Evolutionary conservation across 805 yeast species (phyloP).

Genomic region (Komagataella phaffii): DNA sequence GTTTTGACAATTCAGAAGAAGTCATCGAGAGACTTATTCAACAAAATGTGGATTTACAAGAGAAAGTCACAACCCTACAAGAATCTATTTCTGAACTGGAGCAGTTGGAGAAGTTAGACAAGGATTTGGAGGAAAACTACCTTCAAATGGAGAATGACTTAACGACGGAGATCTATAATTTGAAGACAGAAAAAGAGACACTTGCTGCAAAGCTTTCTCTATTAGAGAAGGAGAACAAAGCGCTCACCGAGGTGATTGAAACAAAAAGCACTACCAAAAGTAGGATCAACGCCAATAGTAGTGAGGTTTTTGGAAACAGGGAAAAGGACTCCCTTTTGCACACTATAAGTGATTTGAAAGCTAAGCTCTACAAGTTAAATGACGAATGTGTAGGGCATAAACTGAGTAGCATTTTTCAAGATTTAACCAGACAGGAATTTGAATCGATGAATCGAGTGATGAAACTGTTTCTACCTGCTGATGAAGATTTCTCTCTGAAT

Average conservation of each 20-base stretch:
- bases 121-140: conserved; percentile 33
- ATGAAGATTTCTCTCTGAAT: not conserved
- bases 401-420: not conserved
- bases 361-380: not conserved
- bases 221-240: conserved; percentile 10
- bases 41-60: conserved; percentile 20
- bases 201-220: conserved; percentile 7
- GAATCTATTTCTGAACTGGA: conserved; percentile 29
- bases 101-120: conserved; percentile 35
- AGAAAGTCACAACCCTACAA: conserved; percentile 19
- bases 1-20: conserved; percentile 15
- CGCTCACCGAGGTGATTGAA: not conserved
- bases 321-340: not conserved
- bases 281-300: not conserved
- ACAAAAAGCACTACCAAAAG: not conserved
- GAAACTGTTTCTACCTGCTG: not conserved
- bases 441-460: not conserved
- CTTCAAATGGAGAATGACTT: conserved; percentile 28
- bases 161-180: conserved; percentile 18
- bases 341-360: not conserved
- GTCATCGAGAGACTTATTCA: conserved; percentile 21
- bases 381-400: not conserved
- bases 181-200: conserved; percentile 5
- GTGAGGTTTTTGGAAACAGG: not conserved
- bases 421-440: not conserved